A percentile compares a stretch with the other conserved stretches of the same genome.
Evolutionary conservation across 1,284 basidiomycete species (phyloP).

Genomic region (Phellinidium pouzarii): DNA sequence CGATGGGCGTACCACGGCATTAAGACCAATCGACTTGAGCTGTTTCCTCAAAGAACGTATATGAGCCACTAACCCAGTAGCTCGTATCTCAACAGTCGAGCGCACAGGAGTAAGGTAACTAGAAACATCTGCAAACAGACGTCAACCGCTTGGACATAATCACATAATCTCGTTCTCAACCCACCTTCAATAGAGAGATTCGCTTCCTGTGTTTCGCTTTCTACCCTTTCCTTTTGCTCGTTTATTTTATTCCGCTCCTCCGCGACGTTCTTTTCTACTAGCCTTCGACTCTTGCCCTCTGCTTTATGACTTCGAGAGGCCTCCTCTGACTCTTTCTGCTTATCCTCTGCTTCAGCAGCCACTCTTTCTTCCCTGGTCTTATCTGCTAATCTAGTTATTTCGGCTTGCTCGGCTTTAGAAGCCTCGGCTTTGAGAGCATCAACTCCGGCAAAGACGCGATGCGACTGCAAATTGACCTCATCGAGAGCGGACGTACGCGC

Average conservation of each 20-base stretch:
- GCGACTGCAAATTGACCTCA: constrained; percentile 5
- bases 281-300: constrained; percentile 18
- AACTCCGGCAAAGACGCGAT: constrained; percentile 3
- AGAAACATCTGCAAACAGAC: constrained; percentile 12
- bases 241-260: constrained; percentile 21
- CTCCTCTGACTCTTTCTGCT: constrained; percentile 16
- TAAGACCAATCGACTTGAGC: constrained; percentile 35
- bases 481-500: constrained; percentile 8
- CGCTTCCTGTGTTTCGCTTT: constrained; percentile 8
- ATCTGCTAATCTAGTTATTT: constrained; percentile 31
- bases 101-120: constrained; percentile 8
- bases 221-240: constrained; percentile 21
- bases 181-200: background rate
- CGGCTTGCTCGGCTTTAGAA: constrained; percentile 10
- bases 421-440: constrained; percentile 2
- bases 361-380: constrained; percentile 46
- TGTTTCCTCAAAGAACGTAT: constrained; percentile 18
- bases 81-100: constrained; percentile 5
- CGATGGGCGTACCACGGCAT: constrained; percentile 32
- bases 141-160: no score
- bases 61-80: constrained; percentile 5
- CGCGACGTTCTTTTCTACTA: constrained; percentile 21
- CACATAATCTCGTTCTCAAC: background rate
- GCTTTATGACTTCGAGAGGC: constrained; percentile 6
- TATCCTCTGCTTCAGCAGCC: constrained; percentile 22